A percentile compares a stretch with the other conserved stretches of the same genome.
phyloP scores from a whole-genome alignment of 305 asterid genomes.

The Fraxinus angustifolia region DNA sequence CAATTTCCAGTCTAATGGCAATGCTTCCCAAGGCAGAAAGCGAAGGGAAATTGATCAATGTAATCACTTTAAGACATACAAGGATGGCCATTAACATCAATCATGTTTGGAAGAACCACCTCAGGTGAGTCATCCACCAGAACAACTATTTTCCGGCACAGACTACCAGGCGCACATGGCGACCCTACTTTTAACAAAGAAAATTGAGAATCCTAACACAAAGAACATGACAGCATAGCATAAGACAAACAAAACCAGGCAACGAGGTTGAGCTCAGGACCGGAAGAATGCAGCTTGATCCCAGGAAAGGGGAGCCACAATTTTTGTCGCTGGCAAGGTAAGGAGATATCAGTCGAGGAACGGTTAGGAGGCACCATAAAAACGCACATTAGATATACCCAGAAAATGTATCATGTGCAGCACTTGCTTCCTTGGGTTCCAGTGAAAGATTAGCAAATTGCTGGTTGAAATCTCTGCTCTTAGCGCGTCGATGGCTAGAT shows the following conservation, averaged over 20 bases:
- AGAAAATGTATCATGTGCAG: slow-evolving; percentile 44
- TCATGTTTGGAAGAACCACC: slow-evolving; percentile 1
- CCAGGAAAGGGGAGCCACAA: not conserved
- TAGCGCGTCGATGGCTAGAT: slow-evolving; percentile 47
- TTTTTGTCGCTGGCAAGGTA: not conserved
- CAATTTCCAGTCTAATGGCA: not conserved
- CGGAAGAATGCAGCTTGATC: not conserved
- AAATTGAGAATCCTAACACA: not conserved
- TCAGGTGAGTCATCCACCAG: slow-evolving; percentile 7
- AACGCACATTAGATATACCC: slow-evolving; percentile 39
- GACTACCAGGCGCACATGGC: slow-evolving; percentile 8
- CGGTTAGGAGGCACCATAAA: slow-evolving; percentile 20
- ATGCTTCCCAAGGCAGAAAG: not conserved
- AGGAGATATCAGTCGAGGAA: not conserved
- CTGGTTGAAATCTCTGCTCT: slow-evolving; percentile 50
- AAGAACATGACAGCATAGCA: not conserved
- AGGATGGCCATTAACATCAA: not conserved
- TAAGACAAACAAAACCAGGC: slow-evolving; percentile 1
- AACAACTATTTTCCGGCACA: not conserved
- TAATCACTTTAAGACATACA: not conserved
- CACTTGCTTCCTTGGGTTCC: slow-evolving; percentile 49
- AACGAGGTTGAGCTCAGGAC: not conserved
- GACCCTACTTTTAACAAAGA: not conserved
- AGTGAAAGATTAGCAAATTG: slow-evolving; percentile 54
- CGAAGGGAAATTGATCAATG: not conserved